phyloP scores from a whole-genome alignment of 1,284 basidiomycete species.

The Pseudozyma sp. region DNA sequence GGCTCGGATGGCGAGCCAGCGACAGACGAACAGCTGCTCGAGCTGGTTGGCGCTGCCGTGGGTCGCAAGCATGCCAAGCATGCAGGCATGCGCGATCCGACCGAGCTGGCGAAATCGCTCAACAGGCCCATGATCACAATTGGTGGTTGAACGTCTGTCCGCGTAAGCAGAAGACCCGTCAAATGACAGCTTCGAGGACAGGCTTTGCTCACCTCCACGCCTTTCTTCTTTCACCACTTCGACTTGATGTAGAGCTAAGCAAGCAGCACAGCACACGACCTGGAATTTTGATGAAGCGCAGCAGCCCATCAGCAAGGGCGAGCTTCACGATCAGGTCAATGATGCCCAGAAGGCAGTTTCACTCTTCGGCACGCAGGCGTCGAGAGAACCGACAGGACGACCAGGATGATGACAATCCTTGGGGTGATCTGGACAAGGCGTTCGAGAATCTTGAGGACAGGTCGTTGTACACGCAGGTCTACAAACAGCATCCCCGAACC shows the following conservation, averaged over 20 bases:
- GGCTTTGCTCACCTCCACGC: slow-evolving; percentile 20
- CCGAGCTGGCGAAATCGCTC: slow-evolving; percentile 51
- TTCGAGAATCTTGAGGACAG: slow-evolving; percentile 42
- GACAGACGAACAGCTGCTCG: slow-evolving; percentile 76
- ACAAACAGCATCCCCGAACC: slow-evolving; percentile 8
- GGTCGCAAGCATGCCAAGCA: slow-evolving; percentile 84
- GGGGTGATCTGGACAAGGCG: slow-evolving; percentile 53
- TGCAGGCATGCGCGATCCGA: slow-evolving; percentile 69
- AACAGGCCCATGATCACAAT: slow-evolving; percentile 82
- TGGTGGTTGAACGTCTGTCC: slow-evolving; percentile 71
- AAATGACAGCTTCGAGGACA: neutral
- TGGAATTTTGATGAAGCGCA: slow-evolving; percentile 6
- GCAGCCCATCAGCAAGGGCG: neutral
- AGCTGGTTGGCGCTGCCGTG: slow-evolving; percentile 77
- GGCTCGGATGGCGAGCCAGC: slow-evolving; percentile 39
- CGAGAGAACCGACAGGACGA: slow-evolving; percentile 2
- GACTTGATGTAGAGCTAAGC: slow-evolving; percentile 1
- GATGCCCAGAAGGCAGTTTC: slow-evolving; percentile 13
- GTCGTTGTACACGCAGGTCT: slow-evolving; percentile 43
- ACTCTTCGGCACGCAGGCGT: slow-evolving; percentile 14
- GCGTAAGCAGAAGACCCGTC: slow-evolving; percentile 4
- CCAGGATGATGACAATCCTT: slow-evolving; percentile 47
- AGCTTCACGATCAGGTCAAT: neutral
- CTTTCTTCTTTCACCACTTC: slow-evolving; percentile 5
- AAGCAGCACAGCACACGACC: neutral